Percentiles rank a stretch among this genome's conserved stretches.
Evolutionary conservation across 2,329 filamentous ascomycete genomes (phyloP).

Genomic region (Camptophora hylomeconis): DNA sequence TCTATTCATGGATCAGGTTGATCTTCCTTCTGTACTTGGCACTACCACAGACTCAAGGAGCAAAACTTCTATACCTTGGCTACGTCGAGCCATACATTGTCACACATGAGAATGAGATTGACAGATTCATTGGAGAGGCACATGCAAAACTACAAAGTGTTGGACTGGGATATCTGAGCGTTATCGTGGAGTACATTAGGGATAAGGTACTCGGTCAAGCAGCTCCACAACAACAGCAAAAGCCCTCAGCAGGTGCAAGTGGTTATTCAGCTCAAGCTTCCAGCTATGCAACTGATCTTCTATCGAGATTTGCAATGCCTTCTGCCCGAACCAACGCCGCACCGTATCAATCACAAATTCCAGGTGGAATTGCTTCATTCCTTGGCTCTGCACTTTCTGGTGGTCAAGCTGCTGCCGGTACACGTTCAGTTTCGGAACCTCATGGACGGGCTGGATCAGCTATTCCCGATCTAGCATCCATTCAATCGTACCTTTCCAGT

Average conservation of each 20-base stretch:
- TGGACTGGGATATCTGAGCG: constrained; percentile 63
- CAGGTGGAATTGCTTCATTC: constrained; percentile 59
- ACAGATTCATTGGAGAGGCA: constrained; percentile 69
- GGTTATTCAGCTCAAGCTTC: too few species aligned
- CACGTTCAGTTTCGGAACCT: constrained; percentile 8
- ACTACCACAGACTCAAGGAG: constrained; percentile 92
- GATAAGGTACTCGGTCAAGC: constrained; percentile 69
- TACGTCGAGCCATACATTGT: constrained; percentile 80
- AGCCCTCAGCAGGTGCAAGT: constrained; percentile 20
- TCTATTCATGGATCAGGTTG: constrained; percentile 85
- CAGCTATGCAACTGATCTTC: constrained; percentile 66
- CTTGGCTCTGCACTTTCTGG: constrained; percentile 47
- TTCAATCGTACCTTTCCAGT: constrained; percentile 58
- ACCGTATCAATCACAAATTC: constrained; percentile 17
- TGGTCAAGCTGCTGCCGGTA: constrained; percentile 17
- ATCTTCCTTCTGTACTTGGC: constrained; percentile 85
- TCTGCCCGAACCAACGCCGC: constrained; percentile 44
- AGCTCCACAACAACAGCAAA: constrained; percentile 38
- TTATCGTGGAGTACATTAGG: constrained; percentile 56
- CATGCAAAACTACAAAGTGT: constrained; percentile 68
- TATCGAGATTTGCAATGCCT: constrained; percentile 78
- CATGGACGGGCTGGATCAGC: constrained; percentile 10
- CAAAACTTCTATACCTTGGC: constrained; percentile 69
- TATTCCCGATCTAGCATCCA: constrained; percentile 35
- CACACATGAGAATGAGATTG: constrained; percentile 77